These are phyloP conservation scores for Lasiodiplodia hormozganensis DNA, from an alignment of 2,329 filamentous ascomycete genomes.

Conservation along the genomic window DNA sequence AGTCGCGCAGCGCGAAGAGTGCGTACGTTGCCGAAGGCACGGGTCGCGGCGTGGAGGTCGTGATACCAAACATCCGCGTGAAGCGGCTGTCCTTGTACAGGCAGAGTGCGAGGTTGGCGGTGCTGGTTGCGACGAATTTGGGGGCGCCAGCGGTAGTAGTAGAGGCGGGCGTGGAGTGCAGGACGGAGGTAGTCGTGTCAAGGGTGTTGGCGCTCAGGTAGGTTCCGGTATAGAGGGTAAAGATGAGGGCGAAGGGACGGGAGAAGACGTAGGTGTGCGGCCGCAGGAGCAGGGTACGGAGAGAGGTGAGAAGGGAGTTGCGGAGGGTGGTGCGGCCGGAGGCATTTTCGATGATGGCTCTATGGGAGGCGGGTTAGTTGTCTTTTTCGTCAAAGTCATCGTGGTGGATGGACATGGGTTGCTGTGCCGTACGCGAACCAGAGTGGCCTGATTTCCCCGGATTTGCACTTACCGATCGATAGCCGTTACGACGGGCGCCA, in stretches of 20 bases:
- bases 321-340: constrained; percentile 69
- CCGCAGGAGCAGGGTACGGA: constrained; percentile 62
- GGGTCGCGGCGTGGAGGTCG: constrained; percentile 54
- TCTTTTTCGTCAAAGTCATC: background rate
- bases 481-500: constrained; percentile 84
- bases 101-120: constrained; percentile 84
- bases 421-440: constrained; percentile 3
- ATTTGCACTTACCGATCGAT: constrained; percentile 74
- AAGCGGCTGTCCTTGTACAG: constrained; percentile 91
- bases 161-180: constrained; percentile 58
- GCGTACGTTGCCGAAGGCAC: constrained; percentile 75
- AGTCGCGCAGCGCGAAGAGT: constrained; percentile 83
- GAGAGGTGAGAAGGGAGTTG: constrained; percentile 65
- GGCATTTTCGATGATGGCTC: constrained; percentile 83
- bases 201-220: constrained; percentile 88
- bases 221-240: constrained; percentile 80
- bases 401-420: constrained; percentile 1
- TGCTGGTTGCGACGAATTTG: constrained; percentile 82
- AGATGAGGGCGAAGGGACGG: constrained; percentile 72
- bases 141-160: constrained; percentile 74
- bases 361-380: constrained; percentile 40
- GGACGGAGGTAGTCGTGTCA: constrained; percentile 77
- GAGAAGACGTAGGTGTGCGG: constrained; percentile 69
- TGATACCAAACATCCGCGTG: constrained; percentile 78
- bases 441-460: constrained; percentile 18